phyloP scores from a whole-genome alignment of 2,329 filamentous ascomycete species.

The Biscogniauxia mediterranea region DNA sequence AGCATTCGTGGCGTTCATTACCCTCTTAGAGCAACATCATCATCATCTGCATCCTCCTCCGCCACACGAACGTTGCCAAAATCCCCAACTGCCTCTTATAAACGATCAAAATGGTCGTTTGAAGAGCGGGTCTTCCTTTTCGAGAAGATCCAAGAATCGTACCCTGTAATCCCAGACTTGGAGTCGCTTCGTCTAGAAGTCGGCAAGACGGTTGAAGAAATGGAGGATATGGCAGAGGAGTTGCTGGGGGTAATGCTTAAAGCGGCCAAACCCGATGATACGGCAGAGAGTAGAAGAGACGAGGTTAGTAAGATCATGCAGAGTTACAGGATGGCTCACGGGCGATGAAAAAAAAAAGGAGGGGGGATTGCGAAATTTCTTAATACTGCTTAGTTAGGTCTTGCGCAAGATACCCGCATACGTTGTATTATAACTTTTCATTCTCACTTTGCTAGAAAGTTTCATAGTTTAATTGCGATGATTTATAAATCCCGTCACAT shows the following conservation, averaged over 20 bases:
- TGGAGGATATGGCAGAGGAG: constrained; percentile 24
- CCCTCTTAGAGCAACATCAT: constrained; percentile 9
- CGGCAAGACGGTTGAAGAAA: constrained; percentile 24
- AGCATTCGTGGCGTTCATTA: constrained; percentile 18
- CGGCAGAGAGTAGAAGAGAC: constrained; percentile 9
- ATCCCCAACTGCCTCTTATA: not conserved
- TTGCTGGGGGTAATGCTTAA: constrained; percentile 26
- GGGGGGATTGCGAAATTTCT: too few species aligned
- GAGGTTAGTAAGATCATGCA: constrained; percentile 18
- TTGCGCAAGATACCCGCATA: constrained; percentile 1
- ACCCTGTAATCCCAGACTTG: constrained; percentile 23
- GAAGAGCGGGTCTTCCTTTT: constrained; percentile 28
- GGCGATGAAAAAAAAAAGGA: constrained; percentile 1
- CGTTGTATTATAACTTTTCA: not conserved
- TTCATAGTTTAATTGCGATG: not conserved
- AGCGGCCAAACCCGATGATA: constrained; percentile 14
- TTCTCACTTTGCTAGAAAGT: not conserved
- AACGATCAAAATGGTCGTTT: constrained; percentile 20
- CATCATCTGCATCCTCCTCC: not conserved
- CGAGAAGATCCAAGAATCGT: constrained; percentile 25
- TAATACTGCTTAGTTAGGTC: not conserved
- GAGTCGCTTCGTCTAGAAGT: constrained; percentile 19
- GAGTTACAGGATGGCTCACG: constrained; percentile 12
- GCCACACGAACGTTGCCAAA: not conserved
- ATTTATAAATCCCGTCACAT: not conserved